Percentiles rank a stretch among this genome's conserved stretches.
Conservation (phyloP, 345 rosid species). For the Orychophragmus violaceus region DNA sequence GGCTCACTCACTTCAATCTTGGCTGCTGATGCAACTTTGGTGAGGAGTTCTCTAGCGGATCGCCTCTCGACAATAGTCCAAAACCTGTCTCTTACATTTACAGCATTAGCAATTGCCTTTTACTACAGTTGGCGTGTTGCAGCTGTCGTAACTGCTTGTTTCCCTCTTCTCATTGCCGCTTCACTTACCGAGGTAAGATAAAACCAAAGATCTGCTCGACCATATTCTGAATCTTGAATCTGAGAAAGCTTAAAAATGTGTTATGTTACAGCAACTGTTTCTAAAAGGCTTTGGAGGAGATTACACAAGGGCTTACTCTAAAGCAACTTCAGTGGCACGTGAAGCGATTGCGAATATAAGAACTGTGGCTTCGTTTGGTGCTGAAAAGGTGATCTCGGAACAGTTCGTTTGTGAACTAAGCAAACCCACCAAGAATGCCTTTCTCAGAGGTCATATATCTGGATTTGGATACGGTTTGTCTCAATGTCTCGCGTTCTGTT, state of each 20-base stretch:
- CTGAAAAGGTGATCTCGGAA: slow-evolving; percentile 44
- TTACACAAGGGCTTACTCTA: slow-evolving; percentile 47
- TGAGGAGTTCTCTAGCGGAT: slow-evolving; percentile 73
- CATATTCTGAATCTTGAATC: neutral
- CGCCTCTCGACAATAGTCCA: slow-evolving; percentile 76
- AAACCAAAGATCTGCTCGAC: neutral
- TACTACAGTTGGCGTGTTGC: slow-evolving; percentile 74
- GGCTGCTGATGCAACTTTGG: slow-evolving; percentile 78
- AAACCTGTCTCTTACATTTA: slow-evolving; percentile 59
- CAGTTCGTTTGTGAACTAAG: slow-evolving; percentile 54
- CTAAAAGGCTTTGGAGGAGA: slow-evolving; percentile 82
- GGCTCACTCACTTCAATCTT: slow-evolving; percentile 61
- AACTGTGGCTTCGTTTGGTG: slow-evolving; percentile 67
- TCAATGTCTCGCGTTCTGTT: slow-evolving; percentile 50
- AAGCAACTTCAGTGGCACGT: slow-evolving; percentile 60
- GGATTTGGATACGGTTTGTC: slow-evolving; percentile 71
- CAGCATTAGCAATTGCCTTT: slow-evolving; percentile 71
- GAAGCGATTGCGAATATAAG: slow-evolving; percentile 74
- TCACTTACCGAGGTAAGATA: slow-evolving; percentile 70
- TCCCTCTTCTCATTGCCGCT: slow-evolving; percentile 77
- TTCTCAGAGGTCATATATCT: slow-evolving; percentile 66
- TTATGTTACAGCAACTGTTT: slow-evolving; percentile 54
- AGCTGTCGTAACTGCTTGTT: slow-evolving; percentile 64
- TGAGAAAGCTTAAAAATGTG: neutral
- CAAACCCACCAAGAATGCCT: slow-evolving; percentile 51